phyloP scores from a whole-genome alignment of 1,284 basidiomycete genomes.

The Butyriboletus appendiculatus region DNA sequence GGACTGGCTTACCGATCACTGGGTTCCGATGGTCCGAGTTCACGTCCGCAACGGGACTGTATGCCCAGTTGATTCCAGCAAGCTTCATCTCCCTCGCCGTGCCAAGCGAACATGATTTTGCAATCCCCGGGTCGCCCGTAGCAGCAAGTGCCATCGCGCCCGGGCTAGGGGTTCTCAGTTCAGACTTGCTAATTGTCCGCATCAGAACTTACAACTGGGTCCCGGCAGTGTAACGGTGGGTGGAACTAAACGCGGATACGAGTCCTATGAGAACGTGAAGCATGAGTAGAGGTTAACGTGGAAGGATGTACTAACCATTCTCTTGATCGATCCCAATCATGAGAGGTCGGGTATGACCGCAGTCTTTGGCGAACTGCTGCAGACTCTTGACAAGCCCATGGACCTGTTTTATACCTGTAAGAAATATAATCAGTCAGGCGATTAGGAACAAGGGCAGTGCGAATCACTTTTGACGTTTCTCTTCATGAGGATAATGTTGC shows the following conservation, averaged over 20 bases:
- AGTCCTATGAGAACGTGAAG: constrained; percentile 44
- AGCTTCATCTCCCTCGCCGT: constrained; percentile 57
- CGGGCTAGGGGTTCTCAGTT: constrained; percentile 44
- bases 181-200: not conserved
- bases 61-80: constrained; percentile 70
- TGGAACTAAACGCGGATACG: constrained; percentile 62
- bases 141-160: constrained; percentile 73
- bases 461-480: constrained; percentile 56
- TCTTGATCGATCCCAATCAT: constrained; percentile 75
- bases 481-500: constrained; percentile 67
- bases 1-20: constrained; percentile 56
- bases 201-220: constrained; percentile 57
- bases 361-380: constrained; percentile 55
- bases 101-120: constrained; percentile 48
- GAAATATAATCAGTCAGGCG: not conserved
- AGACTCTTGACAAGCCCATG: constrained; percentile 47
- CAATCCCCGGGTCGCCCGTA: constrained; percentile 47
- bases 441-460: not conserved
- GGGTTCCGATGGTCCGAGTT: constrained; percentile 68
- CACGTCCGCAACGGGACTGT: constrained; percentile 68
- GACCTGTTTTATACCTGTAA: constrained; percentile 52
- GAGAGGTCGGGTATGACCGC: constrained; percentile 55
- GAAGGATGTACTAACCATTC: constrained; percentile 45
- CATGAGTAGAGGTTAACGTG: not conserved
- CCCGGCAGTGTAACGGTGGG: constrained; percentile 42